A percentile compares a stretch with the other conserved stretches of the same genome.
Evolutionary conservation across 306 rosid genomes (phyloP).

Genomic region (Lathyrus oleraceus): DNA sequence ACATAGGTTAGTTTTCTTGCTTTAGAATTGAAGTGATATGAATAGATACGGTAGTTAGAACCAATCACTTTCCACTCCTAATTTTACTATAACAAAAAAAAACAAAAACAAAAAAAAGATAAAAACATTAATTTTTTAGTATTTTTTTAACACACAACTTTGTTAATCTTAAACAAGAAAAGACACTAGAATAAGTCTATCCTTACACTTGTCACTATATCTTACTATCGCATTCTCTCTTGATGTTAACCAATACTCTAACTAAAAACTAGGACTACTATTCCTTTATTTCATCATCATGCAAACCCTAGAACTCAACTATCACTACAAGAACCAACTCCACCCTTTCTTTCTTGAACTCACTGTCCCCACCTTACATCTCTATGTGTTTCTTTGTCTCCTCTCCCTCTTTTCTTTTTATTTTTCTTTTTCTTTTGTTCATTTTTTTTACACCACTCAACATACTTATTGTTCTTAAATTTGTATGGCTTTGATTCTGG

Average conservation of each 20-base stretch:
- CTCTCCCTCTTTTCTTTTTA: background rate
- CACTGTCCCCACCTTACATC: constrained; percentile 14
- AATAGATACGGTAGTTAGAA: constrained; percentile 73
- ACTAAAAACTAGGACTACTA: constrained; percentile 80
- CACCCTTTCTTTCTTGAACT: constrained; percentile 32
- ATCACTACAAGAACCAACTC: constrained; percentile 59
- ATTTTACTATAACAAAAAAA: constrained; percentile 17
- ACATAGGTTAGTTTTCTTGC: constrained; percentile 55
- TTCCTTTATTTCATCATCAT: constrained; percentile 52
- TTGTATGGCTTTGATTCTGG: constrained; percentile 73
- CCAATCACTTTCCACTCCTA: constrained; percentile 47
- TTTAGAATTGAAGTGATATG: constrained; percentile 64
- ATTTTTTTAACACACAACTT: constrained; percentile 26
- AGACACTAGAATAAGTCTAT: constrained; percentile 80
- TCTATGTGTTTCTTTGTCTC: background rate
- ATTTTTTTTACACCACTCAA: background rate
- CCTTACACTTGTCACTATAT: constrained; percentile 68
- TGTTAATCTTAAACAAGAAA: constrained; percentile 46
- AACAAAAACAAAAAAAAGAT: background rate
- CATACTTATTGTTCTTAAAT: background rate
- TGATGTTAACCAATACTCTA: constrained; percentile 56
- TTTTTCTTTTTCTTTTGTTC: background rate
- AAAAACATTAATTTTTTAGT: background rate
- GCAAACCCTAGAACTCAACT: constrained; percentile 49
- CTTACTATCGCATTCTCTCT: constrained; percentile 42